Percentiles rank a stretch among this genome's conserved stretches.
phyloP scores from a whole-genome alignment of 2,329 filamentous ascomycete genomes.

The Beauveria rudraprayagi region DNA sequence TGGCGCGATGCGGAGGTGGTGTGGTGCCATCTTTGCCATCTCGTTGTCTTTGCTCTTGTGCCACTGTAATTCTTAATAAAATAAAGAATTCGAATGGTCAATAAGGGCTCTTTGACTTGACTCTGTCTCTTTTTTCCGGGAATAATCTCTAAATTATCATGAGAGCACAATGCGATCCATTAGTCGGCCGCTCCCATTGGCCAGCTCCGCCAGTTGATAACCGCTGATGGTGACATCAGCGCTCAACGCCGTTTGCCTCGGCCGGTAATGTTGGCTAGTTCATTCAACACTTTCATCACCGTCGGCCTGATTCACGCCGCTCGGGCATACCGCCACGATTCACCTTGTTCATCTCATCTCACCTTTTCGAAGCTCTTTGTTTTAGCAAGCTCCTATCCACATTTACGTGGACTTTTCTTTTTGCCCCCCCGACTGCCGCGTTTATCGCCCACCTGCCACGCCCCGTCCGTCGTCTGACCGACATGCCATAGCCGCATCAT shows the following conservation, averaged over 20 bases:
- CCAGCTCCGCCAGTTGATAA: not conserved
- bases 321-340: not conserved
- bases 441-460: not conserved
- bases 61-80: too few relatives aligned
- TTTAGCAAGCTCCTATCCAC: not conserved
- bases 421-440: not conserved
- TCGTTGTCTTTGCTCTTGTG: too few relatives aligned
- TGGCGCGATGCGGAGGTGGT: not conserved
- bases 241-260: slow-evolving; percentile 2
- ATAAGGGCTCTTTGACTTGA: too few relatives aligned
- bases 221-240: not conserved
- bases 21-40: not conserved
- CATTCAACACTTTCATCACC: not conserved
- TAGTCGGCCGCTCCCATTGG: not conserved
- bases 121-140: not conserved
- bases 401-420: not conserved
- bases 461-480: not conserved
- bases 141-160: not conserved
- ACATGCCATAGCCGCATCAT: not conserved
- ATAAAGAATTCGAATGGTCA: too few relatives aligned
- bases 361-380: not conserved
- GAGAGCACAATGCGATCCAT: not conserved
- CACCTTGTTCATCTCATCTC: not conserved
- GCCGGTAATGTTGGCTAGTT: not conserved
- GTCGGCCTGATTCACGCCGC: not conserved